Evolutionary conservation across 805 yeast genomes (phyloP), one percentile per base, ranked within the genome.

Genomic region (Kockiozyma suomiensis): DNA sequence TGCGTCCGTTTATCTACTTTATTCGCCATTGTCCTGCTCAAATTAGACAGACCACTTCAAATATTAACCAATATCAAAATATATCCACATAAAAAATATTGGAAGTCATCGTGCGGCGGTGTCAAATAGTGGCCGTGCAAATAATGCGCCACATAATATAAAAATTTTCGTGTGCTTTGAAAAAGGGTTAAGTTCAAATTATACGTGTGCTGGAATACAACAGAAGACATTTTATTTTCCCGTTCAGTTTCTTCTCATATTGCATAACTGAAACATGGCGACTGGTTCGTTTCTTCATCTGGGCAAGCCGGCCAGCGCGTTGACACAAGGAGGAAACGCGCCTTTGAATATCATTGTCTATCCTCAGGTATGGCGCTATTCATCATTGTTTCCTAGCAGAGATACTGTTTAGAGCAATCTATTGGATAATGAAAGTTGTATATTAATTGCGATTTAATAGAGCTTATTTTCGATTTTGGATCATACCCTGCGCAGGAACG

Each of bases 381-480:
- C 35, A 12, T 25, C 17, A 6, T 38, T 19, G 43, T n/a, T 6
- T 6, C 23, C 23, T 15, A 12, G 12, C 25, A 4, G 37, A 4
- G 23, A n/a, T 15, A 13, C 37, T 10, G 25, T 19, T 28, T 19
- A 10, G 50, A n/a, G 15, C 32, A 28, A 1, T 45, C 42, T 3
- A 7, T 37, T 7, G n/a, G 7, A 21, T 8, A 38, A 38, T 38
- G 7, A 21, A 38, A n/a, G 21, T 17, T 7, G 19, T 3, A 7
- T 15, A 3, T 38, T 7, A 38, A 7, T 38, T 38, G 19, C 19
- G 42, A 7, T 38, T 3, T 28, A 10, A 21, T 65, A 19, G 62
- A 54, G 35, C 42, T 78, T 87, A 54, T 82, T 90, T 75, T 88
- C 86, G 73, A 81, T 90, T 59, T 79, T 90, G 63, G 94, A 90